Percentiles rank a stretch among this genome's conserved stretches.
These are phyloP conservation scores for Phytophthora ramorum DNA, from an alignment of 352 stramenopile species.

Conservation along the genomic window DNA sequence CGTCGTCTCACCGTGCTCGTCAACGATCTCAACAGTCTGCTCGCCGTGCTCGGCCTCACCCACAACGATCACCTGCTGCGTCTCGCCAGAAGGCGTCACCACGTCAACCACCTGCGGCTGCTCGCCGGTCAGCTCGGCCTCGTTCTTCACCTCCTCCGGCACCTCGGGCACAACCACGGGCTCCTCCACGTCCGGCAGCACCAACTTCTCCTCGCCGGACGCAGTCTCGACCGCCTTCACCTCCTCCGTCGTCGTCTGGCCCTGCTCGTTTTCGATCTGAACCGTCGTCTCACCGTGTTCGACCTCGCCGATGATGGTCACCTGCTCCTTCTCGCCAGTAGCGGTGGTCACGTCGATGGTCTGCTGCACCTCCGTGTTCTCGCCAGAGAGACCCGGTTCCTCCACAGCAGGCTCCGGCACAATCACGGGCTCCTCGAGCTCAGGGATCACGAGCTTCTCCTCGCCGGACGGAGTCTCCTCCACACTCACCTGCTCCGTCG, in stretches of 20 bases:
- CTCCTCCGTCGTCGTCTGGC: neutral
- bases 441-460: constrained; percentile 1
- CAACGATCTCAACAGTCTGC: constrained; percentile 11
- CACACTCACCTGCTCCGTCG: neutral
- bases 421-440: neutral
- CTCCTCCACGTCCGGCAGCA: constrained; percentile 7
- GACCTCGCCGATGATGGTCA: constrained; percentile 2
- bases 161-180: constrained; percentile 13
- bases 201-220: constrained; percentile 4
- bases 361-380: neutral
- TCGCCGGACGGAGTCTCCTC: neutral
- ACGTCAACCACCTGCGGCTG: constrained; percentile 14
- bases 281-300: constrained; percentile 3
- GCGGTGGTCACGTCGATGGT: neutral
- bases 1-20: constrained; percentile 3
- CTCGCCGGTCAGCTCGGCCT: constrained; percentile 3
- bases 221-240: constrained; percentile 7
- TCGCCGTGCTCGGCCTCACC: constrained; percentile 17
- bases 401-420: neutral
- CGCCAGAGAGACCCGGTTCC: neutral
- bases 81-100: constrained; percentile 9
- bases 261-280: constrained; percentile 1
- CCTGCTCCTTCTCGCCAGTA: constrained; percentile 2
- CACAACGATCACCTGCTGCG: constrained; percentile 12
- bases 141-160: constrained; percentile 38